A percentile compares a stretch with the other conserved stretches of the same genome.
phyloP scores from a whole-genome alignment of 1,284 basidiomycete species.

The Caloboletus inedulis region DNA sequence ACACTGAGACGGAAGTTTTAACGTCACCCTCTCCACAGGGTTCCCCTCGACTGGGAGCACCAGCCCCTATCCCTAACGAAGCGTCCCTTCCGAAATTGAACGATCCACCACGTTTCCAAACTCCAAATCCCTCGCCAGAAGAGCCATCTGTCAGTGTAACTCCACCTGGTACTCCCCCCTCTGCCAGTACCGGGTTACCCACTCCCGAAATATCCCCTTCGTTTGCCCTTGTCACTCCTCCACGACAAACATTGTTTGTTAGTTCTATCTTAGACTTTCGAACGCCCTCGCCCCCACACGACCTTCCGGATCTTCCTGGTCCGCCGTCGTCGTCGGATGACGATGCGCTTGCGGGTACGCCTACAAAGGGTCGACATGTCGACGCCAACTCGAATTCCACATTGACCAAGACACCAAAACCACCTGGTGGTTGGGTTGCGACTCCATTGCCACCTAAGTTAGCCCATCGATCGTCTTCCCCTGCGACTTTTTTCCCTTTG shows the following conservation, averaged over 20 bases:
- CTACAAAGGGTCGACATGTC: constrained; percentile 26
- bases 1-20: constrained; percentile 31
- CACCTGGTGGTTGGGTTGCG: constrained; percentile 66
- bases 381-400: constrained; percentile 32
- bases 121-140: background rate
- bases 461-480: constrained; percentile 20
- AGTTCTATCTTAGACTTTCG: constrained; percentile 47
- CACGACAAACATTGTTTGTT: constrained; percentile 41
- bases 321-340: constrained; percentile 55
- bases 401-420: constrained; percentile 57
- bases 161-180: constrained; percentile 28
- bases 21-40: constrained; percentile 20
- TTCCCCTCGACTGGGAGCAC: constrained; percentile 19
- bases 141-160: constrained; percentile 16
- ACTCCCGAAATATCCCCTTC: constrained; percentile 16
- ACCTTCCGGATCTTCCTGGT: constrained; percentile 55
- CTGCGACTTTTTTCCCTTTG: constrained; percentile 27
- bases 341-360: constrained; percentile 24
- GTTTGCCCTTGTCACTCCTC: constrained; percentile 48
- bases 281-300: constrained; percentile 60
- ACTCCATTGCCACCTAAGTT: constrained; percentile 46
- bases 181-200: background rate
- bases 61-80: constrained; percentile 6
- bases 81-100: constrained; percentile 18
- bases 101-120: constrained; percentile 7